Evolutionary conservation across 2,329 filamentous ascomycete genomes (phyloP).

Genomic region (Chaetoscypha palmicola): DNA sequence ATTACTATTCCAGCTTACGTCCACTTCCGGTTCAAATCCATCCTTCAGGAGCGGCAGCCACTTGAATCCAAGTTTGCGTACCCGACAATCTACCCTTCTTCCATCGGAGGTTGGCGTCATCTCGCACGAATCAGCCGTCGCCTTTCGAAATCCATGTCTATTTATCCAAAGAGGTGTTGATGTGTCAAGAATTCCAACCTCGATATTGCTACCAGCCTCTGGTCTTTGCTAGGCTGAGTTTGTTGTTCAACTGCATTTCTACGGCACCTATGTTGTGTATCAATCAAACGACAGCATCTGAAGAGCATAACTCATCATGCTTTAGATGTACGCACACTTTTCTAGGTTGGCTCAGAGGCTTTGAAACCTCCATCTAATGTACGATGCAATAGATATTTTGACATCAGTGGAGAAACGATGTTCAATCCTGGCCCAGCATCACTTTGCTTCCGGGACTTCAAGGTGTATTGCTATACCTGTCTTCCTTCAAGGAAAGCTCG

Average conservation of each 20-base stretch:
- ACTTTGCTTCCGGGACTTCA: neutral
- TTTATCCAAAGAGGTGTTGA: conserved; percentile 4
- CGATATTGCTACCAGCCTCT: conserved; percentile 1
- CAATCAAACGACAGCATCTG: neutral
- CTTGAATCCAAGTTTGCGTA: neutral
- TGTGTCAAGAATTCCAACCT: neutral
- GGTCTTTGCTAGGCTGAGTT: neutral
- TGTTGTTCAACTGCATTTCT: conserved; percentile 2
- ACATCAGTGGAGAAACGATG: neutral
- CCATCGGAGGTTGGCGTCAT: conserved; percentile 5
- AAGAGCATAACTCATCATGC: conserved; percentile 1
- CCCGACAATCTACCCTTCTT: neutral
- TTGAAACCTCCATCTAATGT: neutral
- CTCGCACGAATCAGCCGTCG: conserved; percentile 8
- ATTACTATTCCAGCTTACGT: too few species aligned
- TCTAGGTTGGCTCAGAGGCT: neutral
- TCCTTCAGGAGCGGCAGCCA: too few species aligned
- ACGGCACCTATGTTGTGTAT: neutral
- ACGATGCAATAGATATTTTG: neutral
- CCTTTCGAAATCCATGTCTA: neutral
- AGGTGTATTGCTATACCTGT: neutral
- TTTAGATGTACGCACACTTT: conserved; percentile 3
- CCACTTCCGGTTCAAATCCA: too few species aligned
- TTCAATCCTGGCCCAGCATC: neutral
- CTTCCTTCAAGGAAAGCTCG: neutral